phyloP scores from a whole-genome alignment of 345 rosid species.

The Euphorbia lathyris region DNA sequence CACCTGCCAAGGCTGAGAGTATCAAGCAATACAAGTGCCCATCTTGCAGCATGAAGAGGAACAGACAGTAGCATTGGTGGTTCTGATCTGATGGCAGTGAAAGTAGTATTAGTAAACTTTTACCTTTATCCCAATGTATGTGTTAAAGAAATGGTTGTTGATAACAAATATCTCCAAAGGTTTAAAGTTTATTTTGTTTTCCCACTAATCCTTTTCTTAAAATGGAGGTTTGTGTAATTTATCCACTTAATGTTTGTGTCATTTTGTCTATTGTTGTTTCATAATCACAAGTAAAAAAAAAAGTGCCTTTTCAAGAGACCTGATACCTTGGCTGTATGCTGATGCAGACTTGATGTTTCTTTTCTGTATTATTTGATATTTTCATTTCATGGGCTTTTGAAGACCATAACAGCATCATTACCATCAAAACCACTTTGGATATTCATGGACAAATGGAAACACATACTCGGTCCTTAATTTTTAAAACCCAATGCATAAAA shows the following conservation, averaged over 20 bases:
- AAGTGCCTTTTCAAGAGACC: neutral
- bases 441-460: neutral
- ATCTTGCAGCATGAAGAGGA: slow-evolving; percentile 68
- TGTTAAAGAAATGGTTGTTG: slow-evolving; percentile 21
- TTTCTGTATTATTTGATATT: neutral
- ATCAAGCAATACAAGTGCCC: slow-evolving; percentile 92
- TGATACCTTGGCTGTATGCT: neutral
- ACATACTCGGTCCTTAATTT: too few relatives aligned
- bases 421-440: too few relatives aligned
- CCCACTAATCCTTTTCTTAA: slow-evolving; percentile 20
- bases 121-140: slow-evolving; percentile 11
- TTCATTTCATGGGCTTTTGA: neutral
- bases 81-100: neutral
- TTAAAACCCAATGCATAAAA: too few relatives aligned
- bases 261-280: neutral
- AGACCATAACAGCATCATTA: neutral
- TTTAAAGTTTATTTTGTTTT: slow-evolving; percentile 15
- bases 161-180: slow-evolving; percentile 26
- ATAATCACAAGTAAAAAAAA: neutral
- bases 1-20: slow-evolving; percentile 78
- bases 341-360: neutral
- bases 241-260: slow-evolving; percentile 16
- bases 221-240: slow-evolving; percentile 26
- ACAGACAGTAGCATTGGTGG: slow-evolving; percentile 18
- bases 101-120: slow-evolving; percentile 12